Percentiles rank a stretch among this genome's conserved stretches.
These are phyloP conservation scores for Camptophora hylomeconis DNA, from an alignment of 2,329 filamentous ascomycete genomes.

Conservation along the genomic window DNA sequence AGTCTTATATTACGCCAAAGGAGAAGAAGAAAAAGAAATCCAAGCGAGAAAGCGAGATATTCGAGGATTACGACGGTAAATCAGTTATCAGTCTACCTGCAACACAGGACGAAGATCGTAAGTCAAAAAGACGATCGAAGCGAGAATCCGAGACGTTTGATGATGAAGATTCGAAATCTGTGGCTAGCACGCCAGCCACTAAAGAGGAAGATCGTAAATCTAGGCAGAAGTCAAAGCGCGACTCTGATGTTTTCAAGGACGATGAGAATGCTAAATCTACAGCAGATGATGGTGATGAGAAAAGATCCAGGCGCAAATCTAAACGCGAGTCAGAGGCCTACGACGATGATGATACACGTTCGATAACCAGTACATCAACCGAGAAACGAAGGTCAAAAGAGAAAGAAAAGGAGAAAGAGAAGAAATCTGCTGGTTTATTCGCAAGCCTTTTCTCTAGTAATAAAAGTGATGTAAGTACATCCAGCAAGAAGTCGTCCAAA, in stretches of 20 bases:
- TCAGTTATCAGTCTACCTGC: constrained; percentile 17
- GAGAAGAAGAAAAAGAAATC: constrained; percentile 10
- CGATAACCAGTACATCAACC: constrained; percentile 6
- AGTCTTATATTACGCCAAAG: constrained; percentile 2
- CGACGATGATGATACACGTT: constrained; percentile 10
- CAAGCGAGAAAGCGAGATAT: constrained; percentile 9
- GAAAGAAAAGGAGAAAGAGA: constrained; percentile 17
- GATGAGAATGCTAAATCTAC: constrained; percentile 20
- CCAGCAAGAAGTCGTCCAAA: constrained; percentile 19
- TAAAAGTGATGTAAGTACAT: constrained; percentile 15
- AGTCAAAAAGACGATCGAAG: constrained; percentile 22
- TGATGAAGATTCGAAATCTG: constrained; percentile 26
- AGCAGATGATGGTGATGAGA: constrained; percentile 20
- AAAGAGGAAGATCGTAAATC: constrained; percentile 21
- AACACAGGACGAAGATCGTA: constrained; percentile 18
- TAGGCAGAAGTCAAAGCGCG: constrained; percentile 20
- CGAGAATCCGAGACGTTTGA: constrained; percentile 15
- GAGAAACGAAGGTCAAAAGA: too few species aligned
- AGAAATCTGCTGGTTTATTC: constrained; percentile 23
- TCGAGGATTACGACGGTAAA: constrained; percentile 16
- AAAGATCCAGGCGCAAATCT: constrained; percentile 20
- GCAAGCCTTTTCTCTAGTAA: constrained; percentile 23
- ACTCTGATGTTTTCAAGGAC: constrained; percentile 15
- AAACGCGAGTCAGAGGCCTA: constrained; percentile 17
- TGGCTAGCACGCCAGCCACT: constrained; percentile 22